phyloP scores from a whole-genome alignment of 148 eudicot genomes.

The Fagopyrum homotropicum region DNA sequence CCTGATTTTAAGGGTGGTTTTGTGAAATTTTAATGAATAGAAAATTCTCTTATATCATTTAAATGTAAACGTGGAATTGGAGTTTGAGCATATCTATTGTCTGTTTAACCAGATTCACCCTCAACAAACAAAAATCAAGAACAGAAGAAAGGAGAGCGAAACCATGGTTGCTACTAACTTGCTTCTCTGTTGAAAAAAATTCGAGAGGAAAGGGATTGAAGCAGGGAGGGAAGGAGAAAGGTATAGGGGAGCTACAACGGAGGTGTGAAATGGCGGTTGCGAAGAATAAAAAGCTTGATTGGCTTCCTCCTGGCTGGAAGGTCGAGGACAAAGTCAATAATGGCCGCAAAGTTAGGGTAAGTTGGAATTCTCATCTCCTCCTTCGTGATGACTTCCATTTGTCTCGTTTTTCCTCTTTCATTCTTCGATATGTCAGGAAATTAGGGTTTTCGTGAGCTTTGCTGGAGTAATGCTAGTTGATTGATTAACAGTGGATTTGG shows the following conservation, averaged over 20 bases:
- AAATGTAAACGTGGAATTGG: not conserved
- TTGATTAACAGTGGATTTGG: not conserved
- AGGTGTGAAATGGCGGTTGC: conserved; percentile 20
- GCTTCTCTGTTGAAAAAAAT: not conserved
- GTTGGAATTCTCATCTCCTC: not conserved
- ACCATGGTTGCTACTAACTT: not conserved
- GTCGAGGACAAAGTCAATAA: conserved; percentile 22
- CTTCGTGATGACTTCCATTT: not conserved
- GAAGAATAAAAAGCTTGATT: conserved; percentile 21
- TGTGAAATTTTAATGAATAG: not conserved
- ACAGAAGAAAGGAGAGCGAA: not conserved
- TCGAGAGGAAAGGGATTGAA: not conserved
- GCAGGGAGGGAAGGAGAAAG: not conserved
- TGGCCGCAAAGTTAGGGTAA: conserved; percentile 37
- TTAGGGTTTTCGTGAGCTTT: conserved; percentile 2
- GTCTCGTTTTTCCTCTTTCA: not conserved
- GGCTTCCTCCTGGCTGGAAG: conserved; percentile 53
- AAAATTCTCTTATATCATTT: not conserved
- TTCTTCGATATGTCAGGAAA: not conserved
- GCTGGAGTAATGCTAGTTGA: not conserved
- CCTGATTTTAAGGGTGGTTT: not conserved
- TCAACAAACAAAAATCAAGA: not conserved
- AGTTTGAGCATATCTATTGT: not conserved
- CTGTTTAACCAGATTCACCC: not conserved
- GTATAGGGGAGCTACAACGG: not conserved